A percentile compares a stretch with the other conserved stretches of the same genome.
Conservation (phyloP, 2,329 filamentous ascomycete genomes). For the Davidsoniella eucalypti region DNA sequence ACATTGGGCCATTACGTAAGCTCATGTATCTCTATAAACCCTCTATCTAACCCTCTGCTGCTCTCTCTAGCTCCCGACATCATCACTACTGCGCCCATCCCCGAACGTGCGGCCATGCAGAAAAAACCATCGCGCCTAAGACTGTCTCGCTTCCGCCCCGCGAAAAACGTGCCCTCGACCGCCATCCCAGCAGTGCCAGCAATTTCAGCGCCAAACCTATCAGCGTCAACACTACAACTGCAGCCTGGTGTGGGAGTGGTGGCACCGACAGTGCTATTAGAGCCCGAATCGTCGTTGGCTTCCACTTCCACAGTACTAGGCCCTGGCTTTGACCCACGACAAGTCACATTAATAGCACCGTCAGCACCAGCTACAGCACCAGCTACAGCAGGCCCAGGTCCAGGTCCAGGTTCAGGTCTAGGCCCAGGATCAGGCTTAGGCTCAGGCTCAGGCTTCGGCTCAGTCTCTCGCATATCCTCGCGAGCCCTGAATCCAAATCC, state of each 20-base stretch:
- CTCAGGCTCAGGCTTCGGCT: slow-evolving; percentile 1
- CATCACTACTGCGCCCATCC: slow-evolving; percentile 81
- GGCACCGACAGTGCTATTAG: no score
- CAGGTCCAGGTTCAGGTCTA: slow-evolving; percentile 3
- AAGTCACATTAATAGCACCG: background rate
- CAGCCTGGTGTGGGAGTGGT: background rate
- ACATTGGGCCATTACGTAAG: no score
- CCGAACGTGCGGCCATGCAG: slow-evolving; percentile 36
- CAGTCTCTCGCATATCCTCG: slow-evolving; percentile 5
- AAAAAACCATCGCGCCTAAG: slow-evolving; percentile 41
- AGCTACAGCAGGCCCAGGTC: background rate
- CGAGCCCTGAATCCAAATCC: slow-evolving; percentile 10
- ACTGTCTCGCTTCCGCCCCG: slow-evolving; percentile 35
- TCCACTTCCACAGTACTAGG: background rate
- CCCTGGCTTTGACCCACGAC: no score
- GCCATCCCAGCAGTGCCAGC: background rate
- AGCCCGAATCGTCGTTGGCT: background rate
- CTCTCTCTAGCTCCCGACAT: slow-evolving; percentile 46
- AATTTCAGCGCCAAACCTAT: background rate
- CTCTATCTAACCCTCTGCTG: background rate
- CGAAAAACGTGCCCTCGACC: slow-evolving; percentile 26
- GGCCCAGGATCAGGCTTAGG: no score
- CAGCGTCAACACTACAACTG: background rate
- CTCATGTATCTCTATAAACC: background rate
- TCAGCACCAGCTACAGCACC: background rate